Conservation (phyloP, 305 asterid genomes). For the Solanum hybrid region DNA sequence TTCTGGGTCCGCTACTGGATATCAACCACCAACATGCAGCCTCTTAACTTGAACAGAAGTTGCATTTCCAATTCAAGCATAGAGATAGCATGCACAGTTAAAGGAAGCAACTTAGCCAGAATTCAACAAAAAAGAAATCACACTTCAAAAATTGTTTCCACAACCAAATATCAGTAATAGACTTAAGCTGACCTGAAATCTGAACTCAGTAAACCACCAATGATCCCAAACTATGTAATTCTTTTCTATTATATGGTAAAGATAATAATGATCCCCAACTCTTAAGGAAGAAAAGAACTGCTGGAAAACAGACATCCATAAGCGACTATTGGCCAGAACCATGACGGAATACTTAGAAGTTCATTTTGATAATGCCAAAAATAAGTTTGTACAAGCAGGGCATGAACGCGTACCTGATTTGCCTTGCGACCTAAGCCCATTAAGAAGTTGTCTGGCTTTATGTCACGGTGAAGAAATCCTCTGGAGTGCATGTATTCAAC, state of each 20-base stretch:
- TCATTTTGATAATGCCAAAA: not conserved
- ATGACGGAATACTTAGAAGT: not conserved
- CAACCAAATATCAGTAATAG: not conserved
- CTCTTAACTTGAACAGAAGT: not conserved
- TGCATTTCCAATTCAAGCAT: not conserved
- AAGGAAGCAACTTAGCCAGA: not conserved
- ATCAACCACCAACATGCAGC: not conserved
- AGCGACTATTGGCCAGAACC: not conserved
- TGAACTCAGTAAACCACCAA: not conserved
- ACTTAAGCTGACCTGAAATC: not conserved
- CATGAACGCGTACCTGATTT: constrained; percentile 51
- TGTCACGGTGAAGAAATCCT: constrained; percentile 98
- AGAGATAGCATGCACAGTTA: not conserved
- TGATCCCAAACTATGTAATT: not conserved
- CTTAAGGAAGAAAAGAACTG: not conserved
- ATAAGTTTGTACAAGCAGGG: not conserved
- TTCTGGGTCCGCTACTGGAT: no score
- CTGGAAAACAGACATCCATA: not conserved
- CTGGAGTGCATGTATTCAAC: constrained; percentile 96
- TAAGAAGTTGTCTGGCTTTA: constrained; percentile 95
- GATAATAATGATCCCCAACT: not conserved
- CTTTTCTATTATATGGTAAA: not conserved
- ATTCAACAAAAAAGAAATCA: not conserved
- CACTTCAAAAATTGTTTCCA: not conserved
- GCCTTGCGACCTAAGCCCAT: constrained; percentile 99